Base-by-base conservation (phyloP, 2,329 filamentous ascomycete genomes). In the Setomelanomma holmii region DNA sequence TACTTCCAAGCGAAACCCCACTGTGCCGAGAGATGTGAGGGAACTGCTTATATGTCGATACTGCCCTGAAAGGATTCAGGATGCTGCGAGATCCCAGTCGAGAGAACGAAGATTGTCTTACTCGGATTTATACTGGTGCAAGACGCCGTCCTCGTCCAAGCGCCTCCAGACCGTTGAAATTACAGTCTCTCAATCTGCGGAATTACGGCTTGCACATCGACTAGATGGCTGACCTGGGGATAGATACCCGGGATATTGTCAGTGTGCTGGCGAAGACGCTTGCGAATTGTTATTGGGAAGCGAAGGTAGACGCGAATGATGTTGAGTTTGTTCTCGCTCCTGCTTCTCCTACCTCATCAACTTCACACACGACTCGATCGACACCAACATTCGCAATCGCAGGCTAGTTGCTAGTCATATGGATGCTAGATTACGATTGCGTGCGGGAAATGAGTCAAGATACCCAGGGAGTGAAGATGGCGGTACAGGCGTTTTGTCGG, bases 361-460 rank as follows among this genome's bases (percentile, higher is more conserved):
- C n/a, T n/a, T n/a, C n/a, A n/a, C n/a, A n/a, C n/a, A n/a, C n/a
- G n/a, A n/a, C n/a, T n/a, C n/a, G n/a, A n/a, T n/a, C n/a, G n/a
- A n/a, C 41, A 47, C 19, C 17, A 14, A 17, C 10, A 5, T 48
- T 41, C 27, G 17, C 22, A 16, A 36, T 47, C 14, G n/a, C 45
- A 4, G 51, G 42, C 7, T 17, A 33, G 11, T 22, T 51, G 11
- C 33, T 33, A 17, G 27, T 21, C 4, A 27, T 72, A 2, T 73
- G 68, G 67, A 33, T 73, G 10, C 78, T 88, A 82, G 78, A 88
- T 84, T 75, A 85, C 79, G 67, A 85, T 78, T 38, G 84, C 84
- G 65, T 84, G 80, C 55, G 85, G 67, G 56, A 83, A 77, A 54
- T 85, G 76, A 27, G 67, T 0, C 75, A 80, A 72, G 73, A 81